phyloP scores from a whole-genome alignment of 257 asterid genomes.

The Cinchona pubescens region DNA sequence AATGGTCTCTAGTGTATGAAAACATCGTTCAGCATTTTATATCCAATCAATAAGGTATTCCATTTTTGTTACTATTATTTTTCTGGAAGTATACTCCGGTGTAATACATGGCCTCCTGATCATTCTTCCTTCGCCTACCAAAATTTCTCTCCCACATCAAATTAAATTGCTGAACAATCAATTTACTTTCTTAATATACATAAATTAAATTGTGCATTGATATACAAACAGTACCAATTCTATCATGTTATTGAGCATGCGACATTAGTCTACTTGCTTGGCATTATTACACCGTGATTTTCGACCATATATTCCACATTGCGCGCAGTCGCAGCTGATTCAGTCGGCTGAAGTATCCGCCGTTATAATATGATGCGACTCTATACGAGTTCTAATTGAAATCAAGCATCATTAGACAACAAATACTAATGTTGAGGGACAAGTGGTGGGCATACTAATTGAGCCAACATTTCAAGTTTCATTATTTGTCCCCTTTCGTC shows the following conservation, averaged over 20 bases:
- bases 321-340: background rate
- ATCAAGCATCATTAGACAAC: constrained; percentile 9
- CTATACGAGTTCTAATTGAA: constrained; percentile 14
- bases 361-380: background rate
- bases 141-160: background rate
- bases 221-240: background rate
- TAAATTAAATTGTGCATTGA: background rate
- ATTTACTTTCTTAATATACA: no score
- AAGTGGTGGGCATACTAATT: constrained; percentile 12
- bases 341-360: background rate
- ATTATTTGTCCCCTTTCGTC: background rate
- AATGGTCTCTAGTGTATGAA: background rate
- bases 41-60: background rate
- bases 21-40: background rate
- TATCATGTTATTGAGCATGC: no score
- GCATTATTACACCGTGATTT: background rate
- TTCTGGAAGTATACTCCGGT: background rate
- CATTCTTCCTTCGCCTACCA: background rate
- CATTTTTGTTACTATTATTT: background rate
- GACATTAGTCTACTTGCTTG: background rate
- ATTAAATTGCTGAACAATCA: background rate
- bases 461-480: background rate
- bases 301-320: background rate
- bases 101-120: background rate
- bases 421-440: constrained; percentile 27